Conservation (phyloP, 805 yeast species). For the Brettanomyces anomalus region DNA sequence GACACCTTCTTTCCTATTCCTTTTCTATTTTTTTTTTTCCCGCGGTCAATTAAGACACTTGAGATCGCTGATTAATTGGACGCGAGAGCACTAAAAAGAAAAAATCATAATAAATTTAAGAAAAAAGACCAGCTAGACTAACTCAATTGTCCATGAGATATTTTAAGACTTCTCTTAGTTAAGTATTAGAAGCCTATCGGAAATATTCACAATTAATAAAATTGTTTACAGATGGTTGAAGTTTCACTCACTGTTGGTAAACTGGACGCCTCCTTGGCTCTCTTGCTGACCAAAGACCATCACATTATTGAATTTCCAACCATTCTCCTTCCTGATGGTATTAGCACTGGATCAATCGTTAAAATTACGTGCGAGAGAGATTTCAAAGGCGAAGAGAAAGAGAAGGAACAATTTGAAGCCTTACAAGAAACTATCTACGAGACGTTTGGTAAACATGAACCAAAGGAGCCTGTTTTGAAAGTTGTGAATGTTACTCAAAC, state of each 20-base stretch:
- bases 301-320: constrained; percentile 97
- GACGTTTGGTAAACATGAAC: constrained; percentile 65
- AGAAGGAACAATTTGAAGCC: constrained; percentile 45
- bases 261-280: constrained; percentile 88
- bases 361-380: constrained; percentile 80
- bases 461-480: constrained; percentile 60
- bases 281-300: constrained; percentile 79
- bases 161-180: too few species aligned
- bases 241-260: constrained; percentile 93
- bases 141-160: too few species aligned
- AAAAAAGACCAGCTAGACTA: too few species aligned
- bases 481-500: constrained; percentile 85
- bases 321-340: constrained; percentile 79
- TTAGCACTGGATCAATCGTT: constrained; percentile 86
- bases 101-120: too few species aligned
- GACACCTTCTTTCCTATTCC: too few species aligned
- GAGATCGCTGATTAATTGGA: too few species aligned
- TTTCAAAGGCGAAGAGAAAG: constrained; percentile 51
- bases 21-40: too few species aligned
- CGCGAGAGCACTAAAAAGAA: too few species aligned
- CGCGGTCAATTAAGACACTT: too few species aligned
- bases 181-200: too few species aligned
- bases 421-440: constrained; percentile 68
- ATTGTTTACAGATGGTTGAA: constrained; percentile 51
- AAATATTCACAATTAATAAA: too few species aligned